Percentiles rank a stretch among this genome's conserved stretches.
Evolutionary conservation across 257 asterid genomes (phyloP).

Genomic region (Lantana camara): DNA sequence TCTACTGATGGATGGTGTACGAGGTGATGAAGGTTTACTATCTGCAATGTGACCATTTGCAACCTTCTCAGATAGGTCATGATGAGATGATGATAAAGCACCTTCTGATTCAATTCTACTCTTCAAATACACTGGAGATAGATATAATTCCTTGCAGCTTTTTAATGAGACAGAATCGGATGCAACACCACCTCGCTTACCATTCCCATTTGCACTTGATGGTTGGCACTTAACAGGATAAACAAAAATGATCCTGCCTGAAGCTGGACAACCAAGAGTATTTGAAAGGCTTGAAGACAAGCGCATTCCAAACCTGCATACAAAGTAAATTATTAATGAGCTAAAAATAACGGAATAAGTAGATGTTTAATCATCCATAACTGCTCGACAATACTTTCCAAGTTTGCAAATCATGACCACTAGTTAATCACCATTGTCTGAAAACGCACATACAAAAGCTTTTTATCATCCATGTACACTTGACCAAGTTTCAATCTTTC

Average conservation of each 20-base stretch:
- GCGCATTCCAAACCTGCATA: slow-evolving; percentile 70
- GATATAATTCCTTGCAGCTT: slow-evolving; percentile 57
- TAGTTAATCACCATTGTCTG: slow-evolving; percentile 10
- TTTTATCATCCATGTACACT: no score
- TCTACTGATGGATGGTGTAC: slow-evolving; percentile 65
- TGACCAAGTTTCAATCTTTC: slow-evolving; percentile 1
- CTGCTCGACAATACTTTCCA: not conserved
- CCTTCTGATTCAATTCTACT: slow-evolving; percentile 33
- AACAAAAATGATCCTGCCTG: slow-evolving; percentile 68
- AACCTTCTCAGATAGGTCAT: slow-evolving; percentile 30
- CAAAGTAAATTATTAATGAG: slow-evolving; percentile 20
- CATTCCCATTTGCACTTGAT: slow-evolving; percentile 39
- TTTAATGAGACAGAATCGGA: slow-evolving; percentile 41
- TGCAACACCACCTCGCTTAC: slow-evolving; percentile 30
- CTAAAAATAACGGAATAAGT: not conserved
- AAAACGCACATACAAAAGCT: not conserved
- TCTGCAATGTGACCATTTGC: slow-evolving; percentile 38
- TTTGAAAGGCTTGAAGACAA: slow-evolving; percentile 68
- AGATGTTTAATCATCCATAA: not conserved
- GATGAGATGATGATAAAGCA: slow-evolving; percentile 37
- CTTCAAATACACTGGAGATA: slow-evolving; percentile 55
- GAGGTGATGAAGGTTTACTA: slow-evolving; percentile 55
- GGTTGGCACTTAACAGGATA: slow-evolving; percentile 53
- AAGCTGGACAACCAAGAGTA: slow-evolving; percentile 76
- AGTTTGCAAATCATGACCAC: not conserved